These are phyloP conservation scores for Pythium periplocum DNA, from an alignment of 352 stramenopile genomes.

Conservation along the genomic window DNA sequence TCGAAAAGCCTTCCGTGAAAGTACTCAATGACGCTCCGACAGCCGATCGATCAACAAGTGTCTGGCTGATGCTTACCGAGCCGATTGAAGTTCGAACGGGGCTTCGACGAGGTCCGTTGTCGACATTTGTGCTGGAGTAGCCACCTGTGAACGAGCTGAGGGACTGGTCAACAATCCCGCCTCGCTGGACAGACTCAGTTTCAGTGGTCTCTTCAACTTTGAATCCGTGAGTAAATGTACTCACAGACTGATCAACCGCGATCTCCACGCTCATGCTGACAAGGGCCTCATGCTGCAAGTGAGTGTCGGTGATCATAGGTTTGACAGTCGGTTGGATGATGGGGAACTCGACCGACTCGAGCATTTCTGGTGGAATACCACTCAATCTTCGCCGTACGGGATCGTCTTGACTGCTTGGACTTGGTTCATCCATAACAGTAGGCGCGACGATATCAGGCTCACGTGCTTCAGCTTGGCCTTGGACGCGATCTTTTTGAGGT, in stretches of 20 bases:
- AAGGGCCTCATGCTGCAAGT: not conserved
- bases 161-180: constrained; percentile 10
- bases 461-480: too few species aligned
- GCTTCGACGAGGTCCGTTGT: not conserved
- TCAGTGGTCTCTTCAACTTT: not conserved
- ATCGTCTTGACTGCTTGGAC: not conserved
- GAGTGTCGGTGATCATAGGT: not conserved
- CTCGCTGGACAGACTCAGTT: not conserved
- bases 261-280: constrained; percentile 12
- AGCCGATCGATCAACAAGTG: not conserved
- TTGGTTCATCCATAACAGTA: constrained; percentile 1
- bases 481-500: constrained; percentile 9
- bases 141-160: constrained; percentile 6
- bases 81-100: not conserved
- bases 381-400: constrained; percentile 10
- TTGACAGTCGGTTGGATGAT: not conserved
- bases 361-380: constrained; percentile 37
- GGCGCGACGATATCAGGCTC: too few species aligned
- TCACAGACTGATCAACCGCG: constrained; percentile 20
- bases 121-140: constrained; percentile 1
- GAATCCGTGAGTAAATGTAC: constrained; percentile 19
- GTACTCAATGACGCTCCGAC: constrained; percentile 14
- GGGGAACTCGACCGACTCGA: constrained; percentile 36
- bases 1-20: not conserved
- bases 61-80: not conserved